A percentile compares a stretch with the other conserved stretches of the same genome.
Conservation (phyloP, 768 basidiomycete species). For the Leccinum truebloodii region DNA sequence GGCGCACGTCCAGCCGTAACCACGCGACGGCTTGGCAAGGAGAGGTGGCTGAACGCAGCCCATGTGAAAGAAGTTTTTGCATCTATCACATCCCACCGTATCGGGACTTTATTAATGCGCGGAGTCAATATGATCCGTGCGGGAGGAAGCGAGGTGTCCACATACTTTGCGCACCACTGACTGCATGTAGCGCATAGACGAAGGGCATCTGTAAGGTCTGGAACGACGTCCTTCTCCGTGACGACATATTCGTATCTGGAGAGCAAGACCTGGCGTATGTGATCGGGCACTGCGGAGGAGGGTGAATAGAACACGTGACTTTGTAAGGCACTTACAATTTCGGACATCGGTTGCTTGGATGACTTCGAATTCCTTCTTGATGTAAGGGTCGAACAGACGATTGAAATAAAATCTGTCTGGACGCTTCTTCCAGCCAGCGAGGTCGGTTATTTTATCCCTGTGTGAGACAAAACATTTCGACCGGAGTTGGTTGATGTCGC, state of each 20-base stretch:
- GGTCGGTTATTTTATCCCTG: constrained; percentile 91
- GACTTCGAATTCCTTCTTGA: constrained; percentile 97
- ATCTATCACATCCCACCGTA: constrained; percentile 86
- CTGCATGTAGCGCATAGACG: constrained; percentile 85
- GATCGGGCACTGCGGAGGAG: constrained; percentile 64
- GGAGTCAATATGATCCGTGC: constrained; percentile 25
- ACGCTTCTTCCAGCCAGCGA: constrained; percentile 90
- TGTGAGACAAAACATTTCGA: constrained; percentile 93
- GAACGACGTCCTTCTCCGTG: constrained; percentile 90
- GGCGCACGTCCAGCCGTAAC: constrained; percentile 97
- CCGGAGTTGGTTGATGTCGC: constrained; percentile 92
- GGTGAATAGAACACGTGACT: constrained; percentile 21
- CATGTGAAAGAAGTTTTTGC: constrained; percentile 96
- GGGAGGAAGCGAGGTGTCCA: constrained; percentile 18
- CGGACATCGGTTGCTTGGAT: constrained; percentile 82
- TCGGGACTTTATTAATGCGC: constrained; percentile 56
- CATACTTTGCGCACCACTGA: constrained; percentile 88
- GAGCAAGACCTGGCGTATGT: constrained; percentile 75
- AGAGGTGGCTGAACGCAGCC: constrained; percentile 90
- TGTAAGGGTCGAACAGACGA: constrained; percentile 94
- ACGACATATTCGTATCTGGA: constrained; percentile 93
- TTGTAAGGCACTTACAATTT: constrained; percentile 65
- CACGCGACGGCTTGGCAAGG: constrained; percentile 86
- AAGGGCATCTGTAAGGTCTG: constrained; percentile 83
- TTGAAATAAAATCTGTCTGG: constrained; percentile 97